These are phyloP conservation scores for Penicillium alfredii DNA, from an alignment of 495 filamentous ascomycete genomes.

Conservation along the genomic window DNA sequence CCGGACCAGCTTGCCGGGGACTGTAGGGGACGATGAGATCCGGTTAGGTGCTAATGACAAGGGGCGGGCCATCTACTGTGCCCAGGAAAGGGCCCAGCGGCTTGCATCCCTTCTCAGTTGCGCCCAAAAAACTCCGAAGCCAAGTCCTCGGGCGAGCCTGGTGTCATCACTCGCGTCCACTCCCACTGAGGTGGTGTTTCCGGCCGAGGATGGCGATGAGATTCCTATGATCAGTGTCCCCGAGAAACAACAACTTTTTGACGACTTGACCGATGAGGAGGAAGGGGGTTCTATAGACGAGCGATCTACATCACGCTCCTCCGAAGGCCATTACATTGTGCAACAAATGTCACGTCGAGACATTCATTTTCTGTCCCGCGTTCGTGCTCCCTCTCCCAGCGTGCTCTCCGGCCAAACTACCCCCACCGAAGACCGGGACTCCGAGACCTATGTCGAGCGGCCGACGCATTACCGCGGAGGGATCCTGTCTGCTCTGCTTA, in stretches of 20 bases:
- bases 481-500: constrained; percentile 71
- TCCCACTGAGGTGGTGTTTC: constrained; percentile 25
- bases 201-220: constrained; percentile 33
- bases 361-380: constrained; percentile 30
- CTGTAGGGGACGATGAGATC: constrained; percentile 29
- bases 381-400: constrained; percentile 34
- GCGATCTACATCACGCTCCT: constrained; percentile 25
- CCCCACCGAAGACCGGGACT: constrained; percentile 52
- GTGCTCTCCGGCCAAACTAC: constrained; percentile 54
- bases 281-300: constrained; percentile 27
- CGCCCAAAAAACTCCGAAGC: constrained; percentile 28
- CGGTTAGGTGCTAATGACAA: constrained; percentile 27
- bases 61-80: constrained; percentile 31
- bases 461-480: constrained; percentile 70
- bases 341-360: constrained; percentile 39
- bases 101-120: constrained; percentile 33
- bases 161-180: constrained; percentile 29
- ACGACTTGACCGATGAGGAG: constrained; percentile 31
- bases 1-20: constrained; percentile 22
- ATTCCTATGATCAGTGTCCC: constrained; percentile 34
- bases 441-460: constrained; percentile 60
- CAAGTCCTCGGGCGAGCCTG: constrained; percentile 24
- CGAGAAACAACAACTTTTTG: constrained; percentile 30
- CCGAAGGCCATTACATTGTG: constrained; percentile 31
- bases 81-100: constrained; percentile 30